Base-by-base conservation (phyloP, 192 early-diverging fungal species). In the Backusella liffmaniae region DNA sequence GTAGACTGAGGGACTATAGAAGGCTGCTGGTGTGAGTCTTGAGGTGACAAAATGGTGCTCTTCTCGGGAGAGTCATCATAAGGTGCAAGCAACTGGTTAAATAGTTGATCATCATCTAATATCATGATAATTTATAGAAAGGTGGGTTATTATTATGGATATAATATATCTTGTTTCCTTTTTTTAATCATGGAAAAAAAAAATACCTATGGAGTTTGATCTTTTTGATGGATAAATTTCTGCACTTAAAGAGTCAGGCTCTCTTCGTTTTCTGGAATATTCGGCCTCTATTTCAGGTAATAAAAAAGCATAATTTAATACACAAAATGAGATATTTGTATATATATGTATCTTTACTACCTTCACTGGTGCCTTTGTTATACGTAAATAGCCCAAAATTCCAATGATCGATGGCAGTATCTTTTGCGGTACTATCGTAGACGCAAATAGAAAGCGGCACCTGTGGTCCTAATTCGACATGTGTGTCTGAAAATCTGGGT, bases 381-480 rank as follows among this genome's bases (percentile, higher is more conserved):
- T 71, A 71, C 29, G 70, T 71, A 44, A 71, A 71, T 29, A 49
- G 4, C 29, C 70, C 70, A 49, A 71, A 71, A 71, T 49, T 71
- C 70, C 70, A 71, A 32, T 71, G 70, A 71, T 71, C 70, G 2
- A 44, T 29, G 3, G 39, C 70, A 49, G 70, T 71, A 29, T 71
- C 70, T 7, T 26, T 71, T 46, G 23, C 23, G 32, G 21, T 46
- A 12, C 18, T 23, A 16, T 71, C 70, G 29, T 71, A 71, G 5
- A 71, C 70, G 30, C 44, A 49, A 18, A 71, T 71, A 71, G 70
- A 71, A 32, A 71, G 70, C 49, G 70, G 70, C 5, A 71, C 70
- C 7, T 71, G 39, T 18, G 35, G 70, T 37, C 37, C 37, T n/a
- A 62, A 9, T 49, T 71, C 70, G 3, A 49, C 39, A 30, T 71